These are phyloP conservation scores for Monilinia aucupariae DNA, from an alignment of 2,329 filamentous ascomycete genomes.

Conservation along the genomic window DNA sequence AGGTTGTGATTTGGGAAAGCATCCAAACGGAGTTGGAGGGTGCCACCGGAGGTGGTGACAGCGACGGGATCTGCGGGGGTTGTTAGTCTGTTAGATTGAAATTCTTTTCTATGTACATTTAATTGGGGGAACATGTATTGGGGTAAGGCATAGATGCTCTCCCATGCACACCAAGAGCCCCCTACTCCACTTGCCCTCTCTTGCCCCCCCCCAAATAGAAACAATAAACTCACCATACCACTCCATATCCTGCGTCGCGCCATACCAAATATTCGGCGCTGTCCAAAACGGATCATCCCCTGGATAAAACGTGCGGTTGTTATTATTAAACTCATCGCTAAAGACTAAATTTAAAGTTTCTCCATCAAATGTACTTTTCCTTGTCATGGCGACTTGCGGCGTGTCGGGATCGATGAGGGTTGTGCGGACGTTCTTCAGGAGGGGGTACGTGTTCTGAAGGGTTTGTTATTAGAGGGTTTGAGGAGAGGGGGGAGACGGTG, in stretches of 20 bases:
- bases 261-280: slow-evolving; percentile 50
- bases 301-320: slow-evolving; percentile 49
- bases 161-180: not conserved
- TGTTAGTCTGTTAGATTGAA: not conserved
- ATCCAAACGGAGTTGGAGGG: slow-evolving; percentile 43
- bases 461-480: not conserved
- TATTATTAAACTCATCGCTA: slow-evolving; percentile 51
- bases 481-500: no score
- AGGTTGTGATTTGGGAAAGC: slow-evolving; percentile 42
- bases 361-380: slow-evolving; percentile 41
- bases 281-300: slow-evolving; percentile 53
- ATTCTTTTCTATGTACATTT: no score
- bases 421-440: slow-evolving; percentile 44
- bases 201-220: no score
- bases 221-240: slow-evolving; percentile 29
- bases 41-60: slow-evolving; percentile 44
- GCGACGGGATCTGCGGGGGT: slow-evolving; percentile 38
- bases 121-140: no score
- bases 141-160: not conserved
- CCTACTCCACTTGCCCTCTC: not conserved
- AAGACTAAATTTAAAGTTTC: slow-evolving; percentile 46
- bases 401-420: slow-evolving; percentile 49
- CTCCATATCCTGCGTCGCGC: slow-evolving; percentile 44
- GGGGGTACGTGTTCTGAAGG: slow-evolving; percentile 37
- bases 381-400: slow-evolving; percentile 41